These are phyloP conservation scores for Paraurostyla sp. DNA, from an alignment of 73 alveolate species.

Conservation along the genomic window DNA sequence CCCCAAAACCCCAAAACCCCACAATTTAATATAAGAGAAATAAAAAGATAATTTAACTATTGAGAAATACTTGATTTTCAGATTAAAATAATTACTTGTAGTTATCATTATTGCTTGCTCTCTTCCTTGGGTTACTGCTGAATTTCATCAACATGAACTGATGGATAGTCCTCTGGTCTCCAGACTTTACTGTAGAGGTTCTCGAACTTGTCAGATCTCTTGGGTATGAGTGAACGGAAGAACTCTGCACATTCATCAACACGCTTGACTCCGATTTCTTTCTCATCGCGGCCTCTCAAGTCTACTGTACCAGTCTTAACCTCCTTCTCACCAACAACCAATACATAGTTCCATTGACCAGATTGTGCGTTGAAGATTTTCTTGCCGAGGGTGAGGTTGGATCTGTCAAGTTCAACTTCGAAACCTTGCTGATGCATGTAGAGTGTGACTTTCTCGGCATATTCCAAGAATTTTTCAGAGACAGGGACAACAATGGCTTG, in stretches of 20 bases:
- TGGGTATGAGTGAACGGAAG: constrained; percentile 51
- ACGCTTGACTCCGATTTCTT: constrained; percentile 88
- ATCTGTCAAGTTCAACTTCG: constrained; percentile 90
- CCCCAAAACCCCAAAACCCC: too few species aligned
- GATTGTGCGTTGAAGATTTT: constrained; percentile 98
- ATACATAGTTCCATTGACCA: constrained; percentile 94
- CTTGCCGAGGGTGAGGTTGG: constrained; percentile 93
- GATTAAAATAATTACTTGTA: too few species aligned
- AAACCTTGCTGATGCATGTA: constrained; percentile 89
- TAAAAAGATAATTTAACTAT: too few species aligned
- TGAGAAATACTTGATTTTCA: too few species aligned
- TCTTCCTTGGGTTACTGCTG: too few species aligned
- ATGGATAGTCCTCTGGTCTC: not conserved
- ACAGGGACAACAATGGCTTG: constrained; percentile 97
- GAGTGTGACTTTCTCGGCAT: constrained; percentile 88
- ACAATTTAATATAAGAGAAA: too few species aligned
- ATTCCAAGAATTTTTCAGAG: constrained; percentile 93
- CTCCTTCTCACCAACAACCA: constrained; percentile 99
- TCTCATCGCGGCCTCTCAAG: constrained; percentile 96
- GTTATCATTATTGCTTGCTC: too few species aligned
- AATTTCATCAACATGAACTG: too few species aligned
- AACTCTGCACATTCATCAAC: constrained; percentile 76
- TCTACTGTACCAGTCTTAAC: constrained; percentile 91
- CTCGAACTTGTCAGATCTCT: not conserved
- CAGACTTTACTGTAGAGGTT: not conserved